Percentiles rank a stretch among this genome's conserved stretches.
These are phyloP conservation scores for Globisporangium acanthophoron DNA, from an alignment of 352 stramenopile genomes.

Conservation along the genomic window DNA sequence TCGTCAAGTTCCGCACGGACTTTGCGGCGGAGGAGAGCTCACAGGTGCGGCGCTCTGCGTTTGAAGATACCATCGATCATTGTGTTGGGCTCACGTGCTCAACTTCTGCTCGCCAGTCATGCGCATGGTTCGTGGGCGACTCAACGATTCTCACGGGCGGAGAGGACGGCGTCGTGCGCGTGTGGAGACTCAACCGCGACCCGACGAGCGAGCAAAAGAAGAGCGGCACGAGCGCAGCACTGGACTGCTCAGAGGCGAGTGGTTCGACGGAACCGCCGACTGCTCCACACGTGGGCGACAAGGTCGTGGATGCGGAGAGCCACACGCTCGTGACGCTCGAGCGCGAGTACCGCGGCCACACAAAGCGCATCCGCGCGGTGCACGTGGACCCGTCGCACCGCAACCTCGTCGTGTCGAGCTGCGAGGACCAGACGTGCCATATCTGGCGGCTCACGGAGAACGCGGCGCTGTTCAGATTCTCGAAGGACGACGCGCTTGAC, in stretches of 20 bases:
- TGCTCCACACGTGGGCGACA: conserved; percentile 31
- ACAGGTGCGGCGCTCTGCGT: conserved; percentile 21
- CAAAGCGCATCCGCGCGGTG: conserved; percentile 76
- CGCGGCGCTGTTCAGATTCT: conserved; percentile 57
- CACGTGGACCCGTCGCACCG: conserved; percentile 76
- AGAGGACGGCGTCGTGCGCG: conserved; percentile 73
- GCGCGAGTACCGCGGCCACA: conserved; percentile 70
- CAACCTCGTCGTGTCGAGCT: conserved; percentile 72
- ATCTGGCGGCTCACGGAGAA: conserved; percentile 73
- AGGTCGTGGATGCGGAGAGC: conserved; percentile 30
- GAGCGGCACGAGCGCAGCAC: conserved; percentile 30
- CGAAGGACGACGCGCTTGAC: conserved; percentile 72
- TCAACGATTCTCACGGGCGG: conserved; percentile 73
- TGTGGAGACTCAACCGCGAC: conserved; percentile 59
- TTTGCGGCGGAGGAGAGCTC: conserved; percentile 69
- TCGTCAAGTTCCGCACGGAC: conserved; percentile 81
- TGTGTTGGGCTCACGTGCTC: too few relatives aligned
- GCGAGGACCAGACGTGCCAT: conserved; percentile 75
- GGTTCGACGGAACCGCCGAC: background rate
- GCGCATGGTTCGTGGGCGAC: conserved; percentile 76
- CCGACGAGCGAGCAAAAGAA: conserved; percentile 39
- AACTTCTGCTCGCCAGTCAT: conserved; percentile 25
- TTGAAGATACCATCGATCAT: background rate
- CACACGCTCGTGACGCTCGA: conserved; percentile 53
- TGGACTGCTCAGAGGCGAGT: conserved; percentile 22